Evolutionary conservation across 2,329 filamentous ascomycete genomes (phyloP).

Genomic region (Colletotrichum coccodes): DNA sequence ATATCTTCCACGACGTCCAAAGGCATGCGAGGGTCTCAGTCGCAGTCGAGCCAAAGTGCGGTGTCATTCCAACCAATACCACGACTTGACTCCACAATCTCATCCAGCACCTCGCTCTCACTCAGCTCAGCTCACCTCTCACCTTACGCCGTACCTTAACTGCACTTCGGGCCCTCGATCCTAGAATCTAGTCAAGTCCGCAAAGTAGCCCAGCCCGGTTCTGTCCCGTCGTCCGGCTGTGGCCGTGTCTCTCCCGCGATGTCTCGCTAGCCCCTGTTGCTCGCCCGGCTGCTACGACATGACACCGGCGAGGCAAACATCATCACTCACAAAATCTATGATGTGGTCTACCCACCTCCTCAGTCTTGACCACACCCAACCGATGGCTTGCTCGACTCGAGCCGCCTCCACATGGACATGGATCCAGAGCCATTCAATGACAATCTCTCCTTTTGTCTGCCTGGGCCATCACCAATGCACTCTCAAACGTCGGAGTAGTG

Average conservation of each 20-base stretch:
- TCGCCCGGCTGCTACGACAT: background rate
- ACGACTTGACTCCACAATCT: constrained; percentile 9
- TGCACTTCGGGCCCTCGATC: no score
- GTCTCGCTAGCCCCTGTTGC: background rate
- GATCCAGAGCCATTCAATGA: background rate
- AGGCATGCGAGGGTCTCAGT: background rate
- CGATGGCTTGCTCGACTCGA: constrained; percentile 8
- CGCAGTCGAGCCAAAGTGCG: background rate
- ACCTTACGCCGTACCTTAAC: no score
- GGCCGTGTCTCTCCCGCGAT: background rate
- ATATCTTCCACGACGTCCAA: background rate
- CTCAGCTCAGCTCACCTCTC: background rate
- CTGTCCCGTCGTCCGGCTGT: background rate
- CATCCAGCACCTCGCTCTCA: background rate
- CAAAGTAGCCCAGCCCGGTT: background rate
- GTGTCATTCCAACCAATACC: background rate
- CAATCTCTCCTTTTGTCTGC: background rate
- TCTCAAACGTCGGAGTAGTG: background rate
- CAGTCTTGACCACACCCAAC: background rate
- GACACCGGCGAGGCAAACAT: background rate
- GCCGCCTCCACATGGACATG: constrained; percentile 5
- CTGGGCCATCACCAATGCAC: background rate
- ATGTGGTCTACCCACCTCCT: background rate
- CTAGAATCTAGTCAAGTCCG: background rate
- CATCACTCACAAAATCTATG: constrained; percentile 5